phyloP scores from a whole-genome alignment of 306 rosid genomes.

The Pyrus bretschneideri region DNA sequence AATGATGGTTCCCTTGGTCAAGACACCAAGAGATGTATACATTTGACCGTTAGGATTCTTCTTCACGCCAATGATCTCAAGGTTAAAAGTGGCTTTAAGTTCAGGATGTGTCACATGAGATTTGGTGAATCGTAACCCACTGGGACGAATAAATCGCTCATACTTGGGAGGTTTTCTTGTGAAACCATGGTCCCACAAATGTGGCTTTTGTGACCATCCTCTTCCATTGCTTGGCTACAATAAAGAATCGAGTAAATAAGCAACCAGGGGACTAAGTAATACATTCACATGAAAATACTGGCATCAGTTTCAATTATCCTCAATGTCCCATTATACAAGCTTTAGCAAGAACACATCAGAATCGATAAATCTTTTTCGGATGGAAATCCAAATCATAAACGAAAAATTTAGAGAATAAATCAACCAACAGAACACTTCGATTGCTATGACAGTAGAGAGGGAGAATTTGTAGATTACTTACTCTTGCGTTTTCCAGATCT shows the following conservation, averaged over 20 bases:
- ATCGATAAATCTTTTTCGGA: not conserved
- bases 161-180: slow-evolving; percentile 96
- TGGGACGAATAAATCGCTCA: slow-evolving; percentile 83
- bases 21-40: slow-evolving; percentile 88
- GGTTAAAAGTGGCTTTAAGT: slow-evolving; percentile 86
- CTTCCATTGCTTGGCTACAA: slow-evolving; percentile 92
- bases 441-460: not conserved
- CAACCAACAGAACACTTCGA: not conserved
- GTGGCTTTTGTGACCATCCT: slow-evolving; percentile 95
- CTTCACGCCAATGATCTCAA: slow-evolving; percentile 85
- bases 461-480: slow-evolving; percentile 25
- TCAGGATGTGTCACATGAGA: slow-evolving; percentile 97
- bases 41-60: slow-evolving; percentile 89
- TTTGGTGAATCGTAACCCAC: slow-evolving; percentile 82
- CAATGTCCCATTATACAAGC: not conserved
- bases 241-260: not conserved
- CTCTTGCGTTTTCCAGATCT: slow-evolving; percentile 85
- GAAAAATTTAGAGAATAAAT: not conserved
- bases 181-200: slow-evolving; percentile 84
- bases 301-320: not conserved
- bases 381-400: not conserved
- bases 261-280: not conserved
- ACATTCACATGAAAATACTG: not conserved
- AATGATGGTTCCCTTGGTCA: slow-evolving; percentile 84
- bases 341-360: not conserved